Evolutionary conservation across 768 basidiomycete species (phyloP), one percentile per base, ranked within the genome.

Genomic region (Suillus americanus): DNA sequence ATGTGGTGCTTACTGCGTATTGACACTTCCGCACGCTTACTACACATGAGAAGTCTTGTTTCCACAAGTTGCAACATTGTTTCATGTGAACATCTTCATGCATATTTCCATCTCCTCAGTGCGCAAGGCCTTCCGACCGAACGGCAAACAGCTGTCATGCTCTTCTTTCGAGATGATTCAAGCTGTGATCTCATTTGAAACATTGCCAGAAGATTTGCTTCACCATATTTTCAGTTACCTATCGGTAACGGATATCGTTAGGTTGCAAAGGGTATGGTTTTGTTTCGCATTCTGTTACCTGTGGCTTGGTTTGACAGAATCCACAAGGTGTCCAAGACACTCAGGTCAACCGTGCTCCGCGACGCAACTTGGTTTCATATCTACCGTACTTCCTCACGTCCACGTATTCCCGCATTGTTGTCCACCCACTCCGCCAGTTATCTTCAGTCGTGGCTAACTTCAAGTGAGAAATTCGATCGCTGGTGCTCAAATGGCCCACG

Each of bases 141-240:
- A 5, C 9, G 57, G 40, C 18, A 59, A 28, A 41, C 38, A 30
- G 25, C 18, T 59, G 57, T 28, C 57, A 41, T 59, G 18, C 40
- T 28, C 57, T 59, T 59, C 57, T 28, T 59, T 59, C 38, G 57
- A 59, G 40, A 59, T 59, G 57, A 59, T 59, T 20, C 57, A 59
- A 41, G 57, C 57, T 28, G 57, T 59, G 10, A 59, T 59, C 25
- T 59, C 57, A 30, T 59, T 59, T 59, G 57, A 59, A 12, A 40
- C 57, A 13, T 28, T 59, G 5, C 57, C 57, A 59, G 57, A n/a
- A 20, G 28, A 28, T n/a, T 13, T 59, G 20, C 57, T 59, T 2
- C 20, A 20, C 20, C 57, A 59, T 30, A 59, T 59, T 41, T 59
- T 59, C 57, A 41, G 57, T 0, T 59, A 20, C 40, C 18, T 59